A percentile compares a stretch with the other conserved stretches of the same genome.
Conservation (phyloP, 345 rosid species). For the Eucalyptus paniculata region DNA sequence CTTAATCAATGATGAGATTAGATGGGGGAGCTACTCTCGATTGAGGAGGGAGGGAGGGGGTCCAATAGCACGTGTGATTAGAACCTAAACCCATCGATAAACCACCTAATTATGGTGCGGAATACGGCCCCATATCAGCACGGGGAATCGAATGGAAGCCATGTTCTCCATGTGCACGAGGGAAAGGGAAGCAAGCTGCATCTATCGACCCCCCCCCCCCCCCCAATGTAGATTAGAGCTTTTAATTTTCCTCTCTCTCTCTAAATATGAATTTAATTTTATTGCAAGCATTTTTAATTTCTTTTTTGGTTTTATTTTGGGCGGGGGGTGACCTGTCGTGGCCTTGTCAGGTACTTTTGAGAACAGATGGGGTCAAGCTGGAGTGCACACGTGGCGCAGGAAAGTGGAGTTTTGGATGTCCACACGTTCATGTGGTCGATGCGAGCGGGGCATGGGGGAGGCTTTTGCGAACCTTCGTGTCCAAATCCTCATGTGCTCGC, state of each 20-base stretch:
- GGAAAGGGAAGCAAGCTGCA: background rate
- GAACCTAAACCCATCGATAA: background rate
- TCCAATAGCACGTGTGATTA: background rate
- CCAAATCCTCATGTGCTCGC: background rate
- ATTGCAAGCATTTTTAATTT: background rate
- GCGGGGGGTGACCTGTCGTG: background rate
- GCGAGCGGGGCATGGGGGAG: background rate
- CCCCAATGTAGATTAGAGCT: background rate
- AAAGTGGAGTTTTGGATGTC: background rate
- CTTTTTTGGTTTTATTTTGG: background rate
- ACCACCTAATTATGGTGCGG: background rate
- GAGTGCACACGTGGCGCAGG: background rate
- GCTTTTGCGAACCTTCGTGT: background rate
- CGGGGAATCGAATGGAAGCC: background rate
- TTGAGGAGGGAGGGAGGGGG: background rate
- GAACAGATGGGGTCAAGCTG: background rate
- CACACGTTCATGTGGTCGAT: background rate
- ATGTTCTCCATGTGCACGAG: slow-evolving; percentile 11
- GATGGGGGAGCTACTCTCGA: background rate
- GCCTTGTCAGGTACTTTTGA: background rate
- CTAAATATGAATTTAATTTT: background rate
- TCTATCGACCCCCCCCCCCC: background rate
- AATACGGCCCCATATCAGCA: slow-evolving; percentile 1
- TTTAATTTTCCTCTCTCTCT: background rate
- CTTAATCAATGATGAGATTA: background rate